Percentiles rank a stretch among this genome's conserved stretches.
Conservation (phyloP, 371 early-diverging fungal genomes). For the Capillidium heterosporum region DNA sequence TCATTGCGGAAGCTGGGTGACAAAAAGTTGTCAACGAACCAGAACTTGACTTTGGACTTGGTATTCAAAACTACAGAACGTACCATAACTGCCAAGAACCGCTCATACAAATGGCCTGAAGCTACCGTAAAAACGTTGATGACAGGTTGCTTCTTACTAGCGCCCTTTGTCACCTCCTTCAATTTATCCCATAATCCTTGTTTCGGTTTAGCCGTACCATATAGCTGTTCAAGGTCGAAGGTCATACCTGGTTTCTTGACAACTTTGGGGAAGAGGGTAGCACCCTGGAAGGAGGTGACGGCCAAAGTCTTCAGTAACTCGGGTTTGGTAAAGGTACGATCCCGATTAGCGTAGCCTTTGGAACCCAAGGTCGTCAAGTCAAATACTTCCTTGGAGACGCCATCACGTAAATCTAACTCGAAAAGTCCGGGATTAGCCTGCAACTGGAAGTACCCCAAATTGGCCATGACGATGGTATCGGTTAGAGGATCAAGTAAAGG, state of each 20-base stretch:
- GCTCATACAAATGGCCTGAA: constrained; percentile 90
- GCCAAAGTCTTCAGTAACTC: too few species aligned
- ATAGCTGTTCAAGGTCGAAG: constrained; percentile 46
- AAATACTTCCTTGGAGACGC: constrained; percentile 62
- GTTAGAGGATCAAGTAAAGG: constrained; percentile 25
- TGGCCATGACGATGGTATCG: constrained; percentile 92
- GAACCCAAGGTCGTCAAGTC: constrained; percentile 42
- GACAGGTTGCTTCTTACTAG: not conserved
- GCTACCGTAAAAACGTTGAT: constrained; percentile 95
- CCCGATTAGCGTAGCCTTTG: constrained; percentile 28
- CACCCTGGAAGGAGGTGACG: too few species aligned
- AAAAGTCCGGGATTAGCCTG: constrained; percentile 83
- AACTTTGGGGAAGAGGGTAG: constrained; percentile 55
- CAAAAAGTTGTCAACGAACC: constrained; percentile 93
- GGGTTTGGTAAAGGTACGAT: too few species aligned
- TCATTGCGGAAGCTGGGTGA: constrained; percentile 87
- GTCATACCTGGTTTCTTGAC: constrained; percentile 61
- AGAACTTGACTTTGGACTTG: constrained; percentile 76
- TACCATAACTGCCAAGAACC: constrained; percentile 92
- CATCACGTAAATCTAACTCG: constrained; percentile 56
- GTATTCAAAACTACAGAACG: constrained; percentile 77
- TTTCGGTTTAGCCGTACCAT: constrained; percentile 23
- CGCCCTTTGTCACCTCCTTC: not conserved
- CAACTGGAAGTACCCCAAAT: constrained; percentile 86
- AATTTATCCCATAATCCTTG: not conserved